Evolutionary conservation across 441 rosid species (phyloP), one percentile per base, ranked within the genome.

Genomic region (Mallotus repandus): DNA sequence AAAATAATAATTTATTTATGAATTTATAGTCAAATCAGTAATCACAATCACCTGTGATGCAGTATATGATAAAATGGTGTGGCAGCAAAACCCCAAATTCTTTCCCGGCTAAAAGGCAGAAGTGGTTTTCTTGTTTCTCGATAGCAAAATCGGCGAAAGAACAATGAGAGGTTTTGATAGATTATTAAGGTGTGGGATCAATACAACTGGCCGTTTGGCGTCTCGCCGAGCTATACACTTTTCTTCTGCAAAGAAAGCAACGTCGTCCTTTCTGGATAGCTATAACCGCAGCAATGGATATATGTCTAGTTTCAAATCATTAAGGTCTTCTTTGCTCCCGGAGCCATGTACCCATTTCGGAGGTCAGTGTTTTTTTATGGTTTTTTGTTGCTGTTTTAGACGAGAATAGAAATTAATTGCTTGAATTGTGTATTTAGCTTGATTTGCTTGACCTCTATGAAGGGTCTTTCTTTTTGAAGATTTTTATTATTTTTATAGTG

Each of bases 361-460:
- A 87, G 93, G 97, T 89, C 64, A 22, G 68, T 67, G n/a, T 41
- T 22, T 43, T 63, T 79, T 74, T 8, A 21, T 68, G 52, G 11
- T 12, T 71, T 19, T 35, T 35, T 35, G 41, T 35, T 35, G 1
- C 5, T 35, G 4, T 35, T 35, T 21, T 59, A 19, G 70, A 49
- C 50, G 68, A 60, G 43, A 15, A 61, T 16, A 48, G 46, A 54
- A 18, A 25, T 59, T 46, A 18, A 49, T 71, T 5, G 14, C 63
- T 63, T 50, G 29, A 25, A 25, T 35, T 45, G 48, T 45, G 1
- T 45, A 45, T 45, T 45, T 45, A 45, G 9, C 9, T 45, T 45
- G 2, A 45, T 7, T 25, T 25, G 29, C 48, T 45, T 45, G 9
- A 4, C 6, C 48, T 45, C 10, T 45, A 9, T 45, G 7, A 45